Evolutionary conservation across 179 eudicot species (phyloP).

Genomic region (Gypsophila paniculata): DNA sequence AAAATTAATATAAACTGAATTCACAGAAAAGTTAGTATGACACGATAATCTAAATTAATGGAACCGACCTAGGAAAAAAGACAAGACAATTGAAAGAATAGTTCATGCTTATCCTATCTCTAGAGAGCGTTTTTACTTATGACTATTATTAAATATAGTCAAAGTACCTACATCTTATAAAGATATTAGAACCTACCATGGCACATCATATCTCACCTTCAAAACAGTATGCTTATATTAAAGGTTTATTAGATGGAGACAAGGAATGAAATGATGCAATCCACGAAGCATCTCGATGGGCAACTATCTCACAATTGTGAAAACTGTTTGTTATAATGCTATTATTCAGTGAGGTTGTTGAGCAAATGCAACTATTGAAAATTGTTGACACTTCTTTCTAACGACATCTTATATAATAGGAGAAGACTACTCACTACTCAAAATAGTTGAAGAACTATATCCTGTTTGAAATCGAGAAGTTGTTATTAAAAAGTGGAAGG

Average conservation of each 20-base stretch:
- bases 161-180: neutral
- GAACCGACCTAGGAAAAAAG: neutral
- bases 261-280: constrained; percentile 1
- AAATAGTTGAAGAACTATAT: neutral
- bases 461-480: neutral
- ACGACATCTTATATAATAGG: neutral
- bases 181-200: neutral
- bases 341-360: neutral
- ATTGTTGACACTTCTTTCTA: neutral
- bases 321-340: constrained; percentile 10
- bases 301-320: neutral
- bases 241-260: neutral
- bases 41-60: neutral
- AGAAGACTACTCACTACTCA: neutral
- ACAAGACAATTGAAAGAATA: neutral
- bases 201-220: neutral
- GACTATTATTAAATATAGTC: neutral
- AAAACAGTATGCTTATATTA: neutral
- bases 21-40: neutral
- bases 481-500: neutral
- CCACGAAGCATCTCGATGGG: neutral
- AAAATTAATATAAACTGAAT: neutral
- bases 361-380: neutral
- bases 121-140: neutral
- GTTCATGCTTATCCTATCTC: too few species aligned